Conservation (phyloP, 345 rosid species). For the Rhodamnia argentea region DNA sequence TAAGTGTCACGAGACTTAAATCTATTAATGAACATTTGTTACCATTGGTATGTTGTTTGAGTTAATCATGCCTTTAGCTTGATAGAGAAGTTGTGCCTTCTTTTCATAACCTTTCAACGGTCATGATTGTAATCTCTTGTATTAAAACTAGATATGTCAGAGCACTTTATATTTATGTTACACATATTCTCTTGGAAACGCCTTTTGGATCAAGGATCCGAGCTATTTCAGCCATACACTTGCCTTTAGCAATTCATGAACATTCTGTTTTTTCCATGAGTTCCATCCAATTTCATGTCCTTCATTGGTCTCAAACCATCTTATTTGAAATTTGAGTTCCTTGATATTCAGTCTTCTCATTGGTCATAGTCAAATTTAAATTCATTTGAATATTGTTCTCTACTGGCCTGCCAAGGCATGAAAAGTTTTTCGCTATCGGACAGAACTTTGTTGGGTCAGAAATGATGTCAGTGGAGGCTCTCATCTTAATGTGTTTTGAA, state of each 20-base stretch:
- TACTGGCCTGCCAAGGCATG: not conserved
- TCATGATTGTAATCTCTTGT: not conserved
- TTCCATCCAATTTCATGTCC: not conserved
- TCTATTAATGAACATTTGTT: not conserved
- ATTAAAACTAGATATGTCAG: not conserved
- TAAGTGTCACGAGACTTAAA: slow-evolving; percentile 19
- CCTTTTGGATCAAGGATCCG: not conserved
- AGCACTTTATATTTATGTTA: not conserved
- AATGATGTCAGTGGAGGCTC: not conserved
- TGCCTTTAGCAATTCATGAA: not conserved
- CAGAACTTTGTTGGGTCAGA: not conserved
- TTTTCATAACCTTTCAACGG: not conserved
- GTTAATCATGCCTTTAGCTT: not conserved
- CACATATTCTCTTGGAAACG: not conserved
- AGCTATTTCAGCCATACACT: not conserved
- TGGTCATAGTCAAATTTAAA: not conserved
- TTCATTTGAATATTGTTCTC: not conserved
- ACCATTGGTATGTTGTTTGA: not conserved
- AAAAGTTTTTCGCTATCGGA: not conserved
- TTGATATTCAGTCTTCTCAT: not conserved
- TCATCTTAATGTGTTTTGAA: not conserved
- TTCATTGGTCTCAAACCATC: not conserved
- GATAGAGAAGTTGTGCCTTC: not conserved
- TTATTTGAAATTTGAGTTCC: not conserved
- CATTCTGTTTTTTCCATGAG: not conserved